These are phyloP conservation scores for Neurospora sp. DNA, from an alignment of 2,329 filamentous ascomycete species.

Conservation along the genomic window DNA sequence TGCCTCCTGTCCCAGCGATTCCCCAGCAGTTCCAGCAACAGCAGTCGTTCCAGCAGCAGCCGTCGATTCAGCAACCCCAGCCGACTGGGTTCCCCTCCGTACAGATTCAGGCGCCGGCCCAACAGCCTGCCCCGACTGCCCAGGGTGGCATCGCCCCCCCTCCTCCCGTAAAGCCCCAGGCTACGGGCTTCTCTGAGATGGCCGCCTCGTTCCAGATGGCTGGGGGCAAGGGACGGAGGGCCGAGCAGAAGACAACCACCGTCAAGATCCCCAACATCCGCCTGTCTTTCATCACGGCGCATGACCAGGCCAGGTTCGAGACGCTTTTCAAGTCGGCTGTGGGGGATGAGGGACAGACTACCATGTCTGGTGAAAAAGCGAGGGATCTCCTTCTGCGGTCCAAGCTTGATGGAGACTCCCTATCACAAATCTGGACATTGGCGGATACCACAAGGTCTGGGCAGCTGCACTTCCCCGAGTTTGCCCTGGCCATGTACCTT, in stretches of 20 bases:
- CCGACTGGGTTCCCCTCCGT: conserved; percentile 44
- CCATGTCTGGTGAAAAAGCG: conserved; percentile 87
- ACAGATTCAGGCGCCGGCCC: conserved; percentile 40
- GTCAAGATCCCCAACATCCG: conserved; percentile 83
- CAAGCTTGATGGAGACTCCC: conserved; percentile 72
- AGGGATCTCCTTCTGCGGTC: conserved; percentile 82
- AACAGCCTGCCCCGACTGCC: conserved; percentile 29
- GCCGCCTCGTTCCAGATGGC: conserved; percentile 54
- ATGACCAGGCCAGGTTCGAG: conserved; percentile 94
- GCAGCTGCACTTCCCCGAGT: conserved; percentile 93
- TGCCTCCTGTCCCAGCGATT: conserved; percentile 49
- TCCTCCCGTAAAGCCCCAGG: conserved; percentile 53
- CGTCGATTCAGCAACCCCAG: conserved; percentile 40
- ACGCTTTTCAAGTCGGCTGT: conserved; percentile 94
- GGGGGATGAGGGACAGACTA: conserved; percentile 62
- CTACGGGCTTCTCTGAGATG: conserved; percentile 58
- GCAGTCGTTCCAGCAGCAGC: conserved; percentile 37
- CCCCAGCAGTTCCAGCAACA: conserved; percentile 52
- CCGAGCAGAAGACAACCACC: conserved; percentile 41
- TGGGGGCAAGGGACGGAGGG: conserved; percentile 32
- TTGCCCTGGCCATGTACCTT: conserved; percentile 95
- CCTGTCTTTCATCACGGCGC: conserved; percentile 88
- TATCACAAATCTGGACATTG: conserved; percentile 92
- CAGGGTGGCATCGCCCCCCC: conserved; percentile 38
- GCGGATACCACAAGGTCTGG: conserved; percentile 94